Conservation (phyloP, 1,284 basidiomycete genomes). For the Cutaneotrichosporon dermatis region DNA sequence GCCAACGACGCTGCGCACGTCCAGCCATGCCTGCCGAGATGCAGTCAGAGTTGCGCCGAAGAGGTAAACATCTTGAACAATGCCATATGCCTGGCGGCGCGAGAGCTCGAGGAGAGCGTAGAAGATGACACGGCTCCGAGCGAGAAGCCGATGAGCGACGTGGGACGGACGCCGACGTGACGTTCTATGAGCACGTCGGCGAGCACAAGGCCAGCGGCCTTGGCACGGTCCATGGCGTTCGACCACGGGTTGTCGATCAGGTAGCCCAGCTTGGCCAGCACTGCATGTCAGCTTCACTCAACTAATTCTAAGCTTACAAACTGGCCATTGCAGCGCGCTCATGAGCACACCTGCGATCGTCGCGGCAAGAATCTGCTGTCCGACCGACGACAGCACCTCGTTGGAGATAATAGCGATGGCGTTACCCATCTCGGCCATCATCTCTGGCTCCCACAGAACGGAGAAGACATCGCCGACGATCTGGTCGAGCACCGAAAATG, state of each 20-base stretch:
- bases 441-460: slow-evolving; percentile 92
- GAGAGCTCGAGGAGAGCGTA: slow-evolving; percentile 88
- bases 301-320: slow-evolving; percentile 56
- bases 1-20: slow-evolving; percentile 73
- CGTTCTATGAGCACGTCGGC: slow-evolving; percentile 84
- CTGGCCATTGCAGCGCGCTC: slow-evolving; percentile 89
- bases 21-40: slow-evolving; percentile 68
- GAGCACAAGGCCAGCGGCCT: slow-evolving; percentile 77
- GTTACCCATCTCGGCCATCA: slow-evolving; percentile 89
- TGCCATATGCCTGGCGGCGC: slow-evolving; percentile 75
- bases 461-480: slow-evolving; percentile 94
- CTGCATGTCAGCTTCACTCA: slow-evolving; percentile 50
- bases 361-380: slow-evolving; percentile 80
- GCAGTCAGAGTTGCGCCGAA: slow-evolving; percentile 84
- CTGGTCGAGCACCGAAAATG: slow-evolving; percentile 88
- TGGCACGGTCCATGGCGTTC: slow-evolving; percentile 86
- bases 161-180: slow-evolving; percentile 87
- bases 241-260: slow-evolving; percentile 96
- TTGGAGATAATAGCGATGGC: slow-evolving; percentile 81
- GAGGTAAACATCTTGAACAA: slow-evolving; percentile 90
- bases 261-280: slow-evolving; percentile 89
- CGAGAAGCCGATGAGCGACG: slow-evolving; percentile 89
- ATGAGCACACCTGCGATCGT: slow-evolving; percentile 87
- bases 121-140: slow-evolving; percentile 90
- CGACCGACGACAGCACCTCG: slow-evolving; percentile 81